A percentile compares a stretch with the other conserved stretches of the same genome.
Conservation (phyloP, 331 rosid genomes). For the Pyracantha coccinea region DNA sequence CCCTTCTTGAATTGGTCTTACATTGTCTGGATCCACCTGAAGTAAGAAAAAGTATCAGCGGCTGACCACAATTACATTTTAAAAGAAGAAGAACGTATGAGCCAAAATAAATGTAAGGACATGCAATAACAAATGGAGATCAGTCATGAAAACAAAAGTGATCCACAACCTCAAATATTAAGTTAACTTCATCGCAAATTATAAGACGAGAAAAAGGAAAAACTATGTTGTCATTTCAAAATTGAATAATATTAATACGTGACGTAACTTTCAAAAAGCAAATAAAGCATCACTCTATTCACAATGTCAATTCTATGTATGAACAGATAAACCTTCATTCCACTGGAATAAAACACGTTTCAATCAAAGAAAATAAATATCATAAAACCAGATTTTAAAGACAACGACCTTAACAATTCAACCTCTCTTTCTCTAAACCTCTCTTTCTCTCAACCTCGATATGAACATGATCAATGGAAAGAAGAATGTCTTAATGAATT, state of each 20-base stretch:
- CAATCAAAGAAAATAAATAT: neutral
- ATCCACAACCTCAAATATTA: neutral
- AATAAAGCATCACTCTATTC: too few species aligned
- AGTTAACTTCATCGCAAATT: neutral
- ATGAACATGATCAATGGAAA: neutral
- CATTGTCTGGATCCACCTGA: conserved; percentile 92
- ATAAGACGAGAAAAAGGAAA: neutral
- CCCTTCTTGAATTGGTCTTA: conserved; percentile 74
- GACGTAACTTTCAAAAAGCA: too few species aligned
- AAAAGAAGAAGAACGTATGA: neutral
- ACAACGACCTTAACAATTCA: neutral
- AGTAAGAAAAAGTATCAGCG: neutral
- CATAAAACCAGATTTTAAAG: neutral
- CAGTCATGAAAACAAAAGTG: neutral
- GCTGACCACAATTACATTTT: neutral
- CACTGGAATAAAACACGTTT: neutral
- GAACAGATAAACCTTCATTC: too few species aligned
- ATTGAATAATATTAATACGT: neutral
- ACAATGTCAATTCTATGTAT: too few species aligned
- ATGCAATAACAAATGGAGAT: neutral
- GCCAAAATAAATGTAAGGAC: neutral
- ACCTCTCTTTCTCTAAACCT: neutral
- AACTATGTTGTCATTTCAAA: neutral
- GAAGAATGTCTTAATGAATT: neutral
- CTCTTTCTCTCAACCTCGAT: too few species aligned